phyloP scores from a whole-genome alignment of 768 basidiomycete genomes.

The Rhodocollybia butyracea region DNA sequence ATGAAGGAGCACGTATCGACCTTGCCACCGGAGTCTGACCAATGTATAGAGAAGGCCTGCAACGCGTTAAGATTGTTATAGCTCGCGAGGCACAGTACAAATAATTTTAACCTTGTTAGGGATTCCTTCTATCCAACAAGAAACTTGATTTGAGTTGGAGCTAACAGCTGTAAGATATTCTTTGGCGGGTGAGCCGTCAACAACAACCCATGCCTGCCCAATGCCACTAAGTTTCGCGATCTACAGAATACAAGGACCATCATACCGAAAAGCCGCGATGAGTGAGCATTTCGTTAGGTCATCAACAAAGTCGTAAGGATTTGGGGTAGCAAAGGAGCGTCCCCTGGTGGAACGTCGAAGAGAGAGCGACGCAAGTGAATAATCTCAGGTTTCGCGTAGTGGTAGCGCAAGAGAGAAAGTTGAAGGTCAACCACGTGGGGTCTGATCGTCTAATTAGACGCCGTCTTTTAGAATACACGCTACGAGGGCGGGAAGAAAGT shows the following conservation, averaged over 20 bases:
- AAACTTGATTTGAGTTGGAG: slow-evolving; percentile 37
- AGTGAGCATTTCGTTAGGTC: slow-evolving; percentile 38
- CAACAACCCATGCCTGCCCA: slow-evolving; percentile 55
- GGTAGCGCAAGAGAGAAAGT: background rate
- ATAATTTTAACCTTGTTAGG: slow-evolving; percentile 40
- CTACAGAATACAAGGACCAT: background rate
- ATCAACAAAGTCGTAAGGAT: background rate
- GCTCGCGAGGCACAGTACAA: background rate
- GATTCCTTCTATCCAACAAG: slow-evolving; percentile 69
- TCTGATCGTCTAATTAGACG: no score
- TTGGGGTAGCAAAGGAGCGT: no score
- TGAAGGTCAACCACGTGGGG: background rate
- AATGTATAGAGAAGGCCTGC: slow-evolving; percentile 59
- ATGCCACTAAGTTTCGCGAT: background rate
- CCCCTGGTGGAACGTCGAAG: background rate
- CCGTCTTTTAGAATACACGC: no score
- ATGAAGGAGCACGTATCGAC: slow-evolving; percentile 59
- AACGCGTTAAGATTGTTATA: background rate
- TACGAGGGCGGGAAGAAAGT: no score
- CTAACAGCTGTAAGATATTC: slow-evolving; percentile 59
- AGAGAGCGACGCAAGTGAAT: background rate
- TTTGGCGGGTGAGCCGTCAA: slow-evolving; percentile 42
- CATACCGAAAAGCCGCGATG: slow-evolving; percentile 52
- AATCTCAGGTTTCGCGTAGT: background rate
- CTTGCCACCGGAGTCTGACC: slow-evolving; percentile 57